A percentile compares a stretch with the other conserved stretches of the same genome.
phyloP scores from a whole-genome alignment of 176 grass and related monocot genomes.

The Oryza longistaminata region DNA sequence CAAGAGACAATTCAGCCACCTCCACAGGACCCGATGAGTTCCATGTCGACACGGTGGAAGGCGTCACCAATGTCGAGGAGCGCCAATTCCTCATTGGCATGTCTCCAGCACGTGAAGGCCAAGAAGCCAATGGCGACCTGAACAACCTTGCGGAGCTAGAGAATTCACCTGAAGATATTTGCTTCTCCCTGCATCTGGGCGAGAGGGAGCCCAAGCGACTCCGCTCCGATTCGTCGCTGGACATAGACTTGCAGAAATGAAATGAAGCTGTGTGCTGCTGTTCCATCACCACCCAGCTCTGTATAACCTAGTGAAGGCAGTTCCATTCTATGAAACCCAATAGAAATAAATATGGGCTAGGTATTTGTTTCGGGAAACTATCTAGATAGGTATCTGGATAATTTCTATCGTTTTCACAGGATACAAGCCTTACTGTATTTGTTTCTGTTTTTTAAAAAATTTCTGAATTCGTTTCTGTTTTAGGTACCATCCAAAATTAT shows the following conservation, averaged over 20 bases:
- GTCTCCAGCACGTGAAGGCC: constrained; percentile 44
- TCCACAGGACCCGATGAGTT: constrained; percentile 44
- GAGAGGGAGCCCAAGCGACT: constrained; percentile 61
- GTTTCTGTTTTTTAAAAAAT: too few relatives aligned
- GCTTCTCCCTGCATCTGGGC: constrained; percentile 63
- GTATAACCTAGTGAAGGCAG: neutral
- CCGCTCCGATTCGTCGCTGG: constrained; percentile 41
- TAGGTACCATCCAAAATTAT: too few relatives aligned
- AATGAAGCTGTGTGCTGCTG: constrained; percentile 36
- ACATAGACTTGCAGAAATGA: constrained; percentile 60
- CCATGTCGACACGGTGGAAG: constrained; percentile 50
- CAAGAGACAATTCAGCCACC: constrained; percentile 49
- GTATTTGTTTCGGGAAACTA: too few relatives aligned
- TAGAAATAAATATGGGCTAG: neutral
- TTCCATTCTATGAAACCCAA: neutral
- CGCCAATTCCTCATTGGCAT: constrained; percentile 78
- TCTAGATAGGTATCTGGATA: too few relatives aligned
- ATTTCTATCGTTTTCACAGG: too few relatives aligned
- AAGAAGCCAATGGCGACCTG: constrained; percentile 46
- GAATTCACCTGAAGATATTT: constrained; percentile 59
- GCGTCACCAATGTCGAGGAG: constrained; percentile 67
- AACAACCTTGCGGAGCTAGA: constrained; percentile 38
- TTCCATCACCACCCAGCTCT: neutral
- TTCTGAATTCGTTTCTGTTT: too few relatives aligned
- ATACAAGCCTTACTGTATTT: too few relatives aligned